Conservation (phyloP, 1,284 basidiomycete species). For the Leccinum pachyderme region DNA sequence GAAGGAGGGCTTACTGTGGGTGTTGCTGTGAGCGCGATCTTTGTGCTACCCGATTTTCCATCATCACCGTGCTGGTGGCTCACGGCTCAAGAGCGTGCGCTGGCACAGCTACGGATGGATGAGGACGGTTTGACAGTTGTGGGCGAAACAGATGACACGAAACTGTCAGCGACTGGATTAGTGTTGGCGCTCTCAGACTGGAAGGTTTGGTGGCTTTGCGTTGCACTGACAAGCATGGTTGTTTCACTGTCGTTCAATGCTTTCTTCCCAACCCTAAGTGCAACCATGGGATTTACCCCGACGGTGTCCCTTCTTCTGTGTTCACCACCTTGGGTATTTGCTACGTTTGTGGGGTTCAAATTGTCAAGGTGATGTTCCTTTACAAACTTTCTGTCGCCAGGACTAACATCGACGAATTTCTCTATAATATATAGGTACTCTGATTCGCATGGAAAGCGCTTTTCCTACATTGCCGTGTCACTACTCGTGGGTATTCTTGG, state of each 20-base stretch:
- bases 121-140: conserved; percentile 51
- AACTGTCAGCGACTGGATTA: conserved; percentile 15
- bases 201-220: conserved; percentile 57
- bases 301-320: conserved; percentile 57
- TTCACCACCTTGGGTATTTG: conserved; percentile 63
- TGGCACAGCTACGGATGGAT: conserved; percentile 73
- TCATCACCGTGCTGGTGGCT: conserved; percentile 55
- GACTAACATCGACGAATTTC: background rate
- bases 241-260: conserved; percentile 60
- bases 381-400: conserved; percentile 15
- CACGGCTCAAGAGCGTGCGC: conserved; percentile 56
- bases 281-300: conserved; percentile 54
- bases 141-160: conserved; percentile 7
- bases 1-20: conserved; percentile 67
- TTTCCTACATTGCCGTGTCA: conserved; percentile 58
- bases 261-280: conserved; percentile 52
- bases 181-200: conserved; percentile 52
- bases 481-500: conserved; percentile 64
- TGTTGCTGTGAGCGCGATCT: conserved; percentile 58
- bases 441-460: conserved; percentile 64
- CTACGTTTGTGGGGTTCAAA: conserved; percentile 44
- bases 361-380: conserved; percentile 34
- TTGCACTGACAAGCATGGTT: conserved; percentile 47
- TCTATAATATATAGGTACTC: conserved; percentile 52
- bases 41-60: conserved; percentile 80